Conservation (phyloP, 2,329 filamentous ascomycete genomes). For the Xylaria digitata region DNA sequence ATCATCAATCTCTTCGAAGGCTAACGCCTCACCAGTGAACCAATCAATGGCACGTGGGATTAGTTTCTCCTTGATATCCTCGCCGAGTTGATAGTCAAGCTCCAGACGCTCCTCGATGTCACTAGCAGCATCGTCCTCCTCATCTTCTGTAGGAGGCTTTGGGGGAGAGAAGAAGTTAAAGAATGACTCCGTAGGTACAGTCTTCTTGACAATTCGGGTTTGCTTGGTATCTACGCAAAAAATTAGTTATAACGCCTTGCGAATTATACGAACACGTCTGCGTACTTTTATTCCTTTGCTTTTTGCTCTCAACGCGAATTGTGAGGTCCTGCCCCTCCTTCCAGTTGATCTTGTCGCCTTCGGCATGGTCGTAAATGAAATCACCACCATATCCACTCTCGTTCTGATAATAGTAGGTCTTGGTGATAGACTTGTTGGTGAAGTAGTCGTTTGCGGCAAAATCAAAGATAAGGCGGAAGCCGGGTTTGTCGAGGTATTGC, state of each 20-base stretch:
- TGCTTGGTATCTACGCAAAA: slow-evolving; percentile 87
- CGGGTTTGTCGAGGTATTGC: slow-evolving; percentile 98
- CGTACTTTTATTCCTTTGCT: slow-evolving; percentile 99
- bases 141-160: slow-evolving; percentile 78
- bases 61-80: slow-evolving; percentile 99
- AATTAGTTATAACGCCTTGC: slow-evolving; percentile 20
- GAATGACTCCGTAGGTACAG: slow-evolving; percentile 97
- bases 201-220: slow-evolving; percentile 98
- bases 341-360: slow-evolving; percentile 98
- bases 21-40: slow-evolving; percentile 98
- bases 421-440: slow-evolving; percentile 95
- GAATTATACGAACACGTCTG: background rate
- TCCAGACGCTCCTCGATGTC: slow-evolving; percentile 98
- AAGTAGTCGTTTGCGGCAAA: slow-evolving; percentile 97
- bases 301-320: slow-evolving; percentile 96
- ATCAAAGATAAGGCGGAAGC: slow-evolving; percentile 98
- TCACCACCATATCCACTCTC: slow-evolving; percentile 98
- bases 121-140: slow-evolving; percentile 78
- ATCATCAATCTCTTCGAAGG: slow-evolving; percentile 90
- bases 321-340: slow-evolving; percentile 93
- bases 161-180: slow-evolving; percentile 99
- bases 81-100: slow-evolving; percentile 97
- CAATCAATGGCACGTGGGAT: slow-evolving; percentile 98
- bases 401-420: slow-evolving; percentile 99
- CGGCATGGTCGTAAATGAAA: slow-evolving; percentile 99